Evolutionary conservation across 768 basidiomycete genomes (phyloP).

Genomic region (Trametes maxima): DNA sequence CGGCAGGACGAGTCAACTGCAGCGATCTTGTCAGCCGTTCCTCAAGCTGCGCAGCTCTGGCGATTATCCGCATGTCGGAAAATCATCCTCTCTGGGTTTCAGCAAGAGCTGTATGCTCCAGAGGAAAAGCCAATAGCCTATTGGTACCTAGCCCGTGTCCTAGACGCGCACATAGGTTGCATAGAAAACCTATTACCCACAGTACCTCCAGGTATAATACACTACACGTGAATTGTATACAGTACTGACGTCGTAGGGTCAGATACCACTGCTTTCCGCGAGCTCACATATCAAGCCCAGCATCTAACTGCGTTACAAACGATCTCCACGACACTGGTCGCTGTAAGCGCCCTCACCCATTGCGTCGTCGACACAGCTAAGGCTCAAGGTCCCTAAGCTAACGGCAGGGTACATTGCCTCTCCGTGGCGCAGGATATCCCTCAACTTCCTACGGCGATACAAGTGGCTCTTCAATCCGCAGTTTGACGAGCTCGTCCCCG

Average conservation of each 20-base stretch:
- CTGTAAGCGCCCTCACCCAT: background rate
- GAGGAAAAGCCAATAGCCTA: conserved; percentile 76
- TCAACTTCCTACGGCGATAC: conserved; percentile 67
- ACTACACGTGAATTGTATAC: background rate
- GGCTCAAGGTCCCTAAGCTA: conserved; percentile 39
- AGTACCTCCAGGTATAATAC: background rate
- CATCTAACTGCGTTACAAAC: conserved; percentile 61
- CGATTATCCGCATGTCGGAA: conserved; percentile 64
- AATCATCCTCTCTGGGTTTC: conserved; percentile 73
- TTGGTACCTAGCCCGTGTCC: conserved; percentile 65
- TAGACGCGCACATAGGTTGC: conserved; percentile 56
- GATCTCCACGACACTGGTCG: conserved; percentile 45
- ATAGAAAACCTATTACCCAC: conserved; percentile 50
- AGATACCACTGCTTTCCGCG: conserved; percentile 46
- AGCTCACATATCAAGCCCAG: conserved; percentile 52
- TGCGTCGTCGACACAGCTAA: background rate
- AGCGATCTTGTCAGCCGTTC: conserved; percentile 33
- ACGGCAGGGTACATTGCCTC: conserved; percentile 49
- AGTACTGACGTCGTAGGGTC: background rate
- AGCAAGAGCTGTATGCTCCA: conserved; percentile 68
- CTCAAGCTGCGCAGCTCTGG: conserved; percentile 55
- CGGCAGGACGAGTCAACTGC: conserved; percentile 21
- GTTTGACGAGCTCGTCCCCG: conserved; percentile 53
- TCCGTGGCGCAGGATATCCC: conserved; percentile 51
- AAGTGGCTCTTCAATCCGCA: conserved; percentile 75